phyloP scores from a whole-genome alignment of 2,329 filamentous ascomycete species.

The Cordyceps pruinosa region DNA sequence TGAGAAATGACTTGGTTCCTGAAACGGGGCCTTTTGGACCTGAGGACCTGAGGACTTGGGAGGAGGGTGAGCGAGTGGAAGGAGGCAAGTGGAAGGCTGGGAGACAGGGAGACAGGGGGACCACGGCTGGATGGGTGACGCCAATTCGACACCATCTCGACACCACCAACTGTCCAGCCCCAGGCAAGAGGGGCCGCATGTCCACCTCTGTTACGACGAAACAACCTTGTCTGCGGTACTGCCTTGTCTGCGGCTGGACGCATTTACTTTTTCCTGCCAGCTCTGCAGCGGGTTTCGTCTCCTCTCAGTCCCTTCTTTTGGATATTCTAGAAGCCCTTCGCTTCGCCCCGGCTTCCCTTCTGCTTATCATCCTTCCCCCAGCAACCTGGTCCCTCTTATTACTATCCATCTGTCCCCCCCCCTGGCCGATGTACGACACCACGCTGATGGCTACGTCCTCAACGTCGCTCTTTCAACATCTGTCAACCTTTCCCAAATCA shows the following conservation, averaged over 20 bases:
- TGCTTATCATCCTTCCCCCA: slow-evolving; percentile 2
- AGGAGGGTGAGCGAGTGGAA: too few relatives aligned
- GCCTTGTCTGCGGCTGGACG: neutral
- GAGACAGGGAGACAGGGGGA: slow-evolving; percentile 15
- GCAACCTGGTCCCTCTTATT: slow-evolving; percentile 10
- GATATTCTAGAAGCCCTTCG: slow-evolving; percentile 13
- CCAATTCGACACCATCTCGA: slow-evolving; percentile 15
- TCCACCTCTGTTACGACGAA: slow-evolving; percentile 13
- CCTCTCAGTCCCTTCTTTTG: slow-evolving; percentile 3
- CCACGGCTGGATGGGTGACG: slow-evolving; percentile 6
- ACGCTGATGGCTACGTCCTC: neutral
- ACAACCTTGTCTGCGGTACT: neutral
- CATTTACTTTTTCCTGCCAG: slow-evolving; percentile 4
- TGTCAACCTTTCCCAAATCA: neutral
- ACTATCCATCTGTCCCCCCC: slow-evolving; percentile 12
- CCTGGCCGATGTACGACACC: slow-evolving; percentile 12
- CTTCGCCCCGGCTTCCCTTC: neutral
- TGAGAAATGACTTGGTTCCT: slow-evolving; percentile 24
- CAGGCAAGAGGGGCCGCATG: slow-evolving; percentile 10
- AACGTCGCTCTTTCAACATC: slow-evolving; percentile 9
- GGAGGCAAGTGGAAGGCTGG: too few relatives aligned
- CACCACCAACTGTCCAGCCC: slow-evolving; percentile 4
- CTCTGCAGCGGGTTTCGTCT: slow-evolving; percentile 11
- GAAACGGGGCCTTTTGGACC: slow-evolving; percentile 21
- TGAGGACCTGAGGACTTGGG: too few relatives aligned